Evolutionary conservation across 2,329 filamentous ascomycete species (phyloP).

Genomic region (Emergomyces orientalis): DNA sequence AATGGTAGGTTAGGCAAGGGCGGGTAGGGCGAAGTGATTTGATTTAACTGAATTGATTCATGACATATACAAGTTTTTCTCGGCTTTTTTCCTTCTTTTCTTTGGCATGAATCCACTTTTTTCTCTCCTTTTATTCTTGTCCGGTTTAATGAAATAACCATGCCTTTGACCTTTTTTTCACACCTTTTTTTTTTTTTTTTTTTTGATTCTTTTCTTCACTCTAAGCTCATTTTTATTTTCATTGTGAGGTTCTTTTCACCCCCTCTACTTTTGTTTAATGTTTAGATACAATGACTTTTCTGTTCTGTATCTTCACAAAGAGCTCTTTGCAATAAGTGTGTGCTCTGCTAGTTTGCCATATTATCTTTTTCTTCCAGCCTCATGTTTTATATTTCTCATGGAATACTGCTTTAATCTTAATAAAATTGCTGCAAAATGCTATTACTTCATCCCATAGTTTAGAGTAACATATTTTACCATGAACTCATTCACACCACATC

Average conservation of each 20-base stretch:
- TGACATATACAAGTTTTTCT: constrained; percentile 15
- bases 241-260: neutral
- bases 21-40: constrained; percentile 23
- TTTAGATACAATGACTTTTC: neutral
- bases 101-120: constrained; percentile 14
- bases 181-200: neutral
- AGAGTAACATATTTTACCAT: too few species aligned
- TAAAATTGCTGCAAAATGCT: neutral
- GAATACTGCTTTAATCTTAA: neutral
- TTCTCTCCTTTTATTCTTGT: constrained; percentile 5
- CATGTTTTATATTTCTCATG: neutral
- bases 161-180: constrained; percentile 1
- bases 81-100: constrained; percentile 15
- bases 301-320: neutral
- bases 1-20: neutral
- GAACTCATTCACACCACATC: too few species aligned
- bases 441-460: neutral
- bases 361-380: neutral
- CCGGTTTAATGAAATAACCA: neutral
- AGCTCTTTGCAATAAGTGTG: neutral
- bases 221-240: neutral
- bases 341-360: neutral
- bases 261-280: neutral
- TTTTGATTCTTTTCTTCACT: neutral
- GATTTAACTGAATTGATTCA: constrained; percentile 1